Conservation (phyloP, 2,329 filamentous ascomycete species). For the Berkeleyomyces basicola region DNA sequence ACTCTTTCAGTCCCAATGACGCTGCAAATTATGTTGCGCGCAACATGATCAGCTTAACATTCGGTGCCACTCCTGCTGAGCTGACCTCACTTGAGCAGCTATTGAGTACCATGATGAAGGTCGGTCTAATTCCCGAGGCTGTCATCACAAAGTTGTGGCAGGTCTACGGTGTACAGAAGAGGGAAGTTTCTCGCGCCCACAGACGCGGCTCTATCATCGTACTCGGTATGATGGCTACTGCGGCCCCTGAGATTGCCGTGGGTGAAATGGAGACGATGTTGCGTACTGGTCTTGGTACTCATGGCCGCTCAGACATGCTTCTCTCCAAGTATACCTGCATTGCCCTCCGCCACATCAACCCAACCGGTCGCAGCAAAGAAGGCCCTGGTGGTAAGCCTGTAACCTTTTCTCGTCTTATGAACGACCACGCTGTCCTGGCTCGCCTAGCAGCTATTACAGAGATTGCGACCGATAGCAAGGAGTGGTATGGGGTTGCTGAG, state of each 20-base stretch:
- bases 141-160: slow-evolving; percentile 93
- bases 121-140: slow-evolving; percentile 65
- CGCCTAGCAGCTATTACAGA: slow-evolving; percentile 74
- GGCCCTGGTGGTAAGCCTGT: slow-evolving; percentile 48
- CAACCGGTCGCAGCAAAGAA: slow-evolving; percentile 49
- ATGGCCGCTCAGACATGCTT: slow-evolving; percentile 68
- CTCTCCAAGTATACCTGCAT: slow-evolving; percentile 93
- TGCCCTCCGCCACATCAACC: slow-evolving; percentile 78
- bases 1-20: slow-evolving; percentile 73
- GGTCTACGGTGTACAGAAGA: slow-evolving; percentile 85
- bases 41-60: slow-evolving; percentile 98
- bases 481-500: slow-evolving; percentile 92
- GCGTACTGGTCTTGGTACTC: slow-evolving; percentile 65
- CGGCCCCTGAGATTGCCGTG: slow-evolving; percentile 81
- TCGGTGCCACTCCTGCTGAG: slow-evolving; percentile 86
- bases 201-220: slow-evolving; percentile 89
- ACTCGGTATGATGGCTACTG: slow-evolving; percentile 86
- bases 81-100: slow-evolving; percentile 90
- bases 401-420: slow-evolving; percentile 63
- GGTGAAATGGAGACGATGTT: slow-evolving; percentile 92
- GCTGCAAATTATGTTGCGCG: slow-evolving; percentile 88
- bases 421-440: slow-evolving; percentile 75
- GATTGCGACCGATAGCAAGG: slow-evolving; percentile 73
- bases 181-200: slow-evolving; percentile 83
- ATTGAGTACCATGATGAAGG: slow-evolving; percentile 94